Percentiles rank a stretch among this genome's conserved stretches.
Evolutionary conservation across 192 early-diverging fungal species (phyloP).

Genomic region (Geranomyces variabilis): DNA sequence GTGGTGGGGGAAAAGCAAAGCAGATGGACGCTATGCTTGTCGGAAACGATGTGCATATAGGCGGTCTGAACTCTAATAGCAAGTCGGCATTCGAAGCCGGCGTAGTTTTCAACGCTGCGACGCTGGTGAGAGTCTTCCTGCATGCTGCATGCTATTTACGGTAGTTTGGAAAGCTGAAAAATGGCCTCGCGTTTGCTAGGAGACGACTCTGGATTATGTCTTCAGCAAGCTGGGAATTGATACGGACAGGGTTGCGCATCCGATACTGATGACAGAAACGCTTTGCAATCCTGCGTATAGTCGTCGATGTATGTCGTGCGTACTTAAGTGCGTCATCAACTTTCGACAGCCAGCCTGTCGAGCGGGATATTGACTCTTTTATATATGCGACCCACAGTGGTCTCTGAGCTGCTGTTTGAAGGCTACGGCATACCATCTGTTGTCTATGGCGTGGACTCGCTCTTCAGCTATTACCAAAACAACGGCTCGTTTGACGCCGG

Average conservation of each 20-base stretch:
- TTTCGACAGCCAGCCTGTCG: not conserved
- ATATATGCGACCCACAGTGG: conserved; percentile 51
- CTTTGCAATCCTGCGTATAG: conserved; percentile 75
- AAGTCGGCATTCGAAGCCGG: conserved; percentile 69
- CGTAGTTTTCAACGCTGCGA: conserved; percentile 73
- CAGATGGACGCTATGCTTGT: conserved; percentile 51
- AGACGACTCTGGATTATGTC: conserved; percentile 83
- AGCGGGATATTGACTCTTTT: not conserved
- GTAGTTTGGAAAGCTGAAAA: no score
- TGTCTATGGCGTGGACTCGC: conserved; percentile 82
- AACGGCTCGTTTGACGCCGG: conserved; percentile 58
- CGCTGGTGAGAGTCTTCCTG: conserved; percentile 58
- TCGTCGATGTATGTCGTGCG: conserved; percentile 68
- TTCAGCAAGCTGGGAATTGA: conserved; percentile 78
- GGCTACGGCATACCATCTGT: conserved; percentile 76
- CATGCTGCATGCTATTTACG: no score
- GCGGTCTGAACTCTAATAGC: conserved; percentile 51
- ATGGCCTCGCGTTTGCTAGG: no score
- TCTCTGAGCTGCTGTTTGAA: conserved; percentile 89
- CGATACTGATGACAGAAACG: conserved; percentile 88
- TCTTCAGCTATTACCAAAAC: conserved; percentile 85
- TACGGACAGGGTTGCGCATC: conserved; percentile 72
- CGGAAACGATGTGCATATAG: conserved; percentile 69
- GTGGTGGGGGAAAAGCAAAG: conserved; percentile 55
- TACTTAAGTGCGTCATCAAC: not conserved